A percentile compares a stretch with the other conserved stretches of the same genome.
phyloP scores from a whole-genome alignment of 495 filamentous ascomycete species.

The Penicillium egyptiacum region DNA sequence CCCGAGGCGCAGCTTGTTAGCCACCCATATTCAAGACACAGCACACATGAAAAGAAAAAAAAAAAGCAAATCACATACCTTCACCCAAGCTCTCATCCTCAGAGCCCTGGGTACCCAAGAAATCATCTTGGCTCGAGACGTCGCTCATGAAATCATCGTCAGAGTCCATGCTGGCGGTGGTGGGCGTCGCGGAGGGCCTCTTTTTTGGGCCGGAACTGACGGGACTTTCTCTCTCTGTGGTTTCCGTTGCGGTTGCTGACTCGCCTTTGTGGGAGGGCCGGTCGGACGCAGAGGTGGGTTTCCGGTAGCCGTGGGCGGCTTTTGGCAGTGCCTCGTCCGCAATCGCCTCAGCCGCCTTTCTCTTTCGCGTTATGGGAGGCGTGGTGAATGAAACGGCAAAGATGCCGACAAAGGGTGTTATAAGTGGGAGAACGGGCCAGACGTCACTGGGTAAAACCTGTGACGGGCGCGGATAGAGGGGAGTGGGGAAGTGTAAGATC shows the following conservation, averaged over 20 bases:
- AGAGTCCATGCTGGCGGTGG: slow-evolving; percentile 73
- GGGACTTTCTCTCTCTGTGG: slow-evolving; percentile 14
- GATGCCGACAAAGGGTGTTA: slow-evolving; percentile 15
- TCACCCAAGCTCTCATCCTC: slow-evolving; percentile 77
- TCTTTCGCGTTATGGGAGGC: slow-evolving; percentile 75
- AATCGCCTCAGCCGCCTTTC: slow-evolving; percentile 81
- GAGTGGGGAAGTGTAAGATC: slow-evolving; percentile 10
- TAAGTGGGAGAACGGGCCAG: not conserved
- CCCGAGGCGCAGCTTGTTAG: slow-evolving; percentile 6
- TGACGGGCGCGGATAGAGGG: slow-evolving; percentile 8
- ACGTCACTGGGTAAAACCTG: slow-evolving; percentile 9
- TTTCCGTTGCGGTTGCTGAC: slow-evolving; percentile 10
- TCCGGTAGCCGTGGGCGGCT: slow-evolving; percentile 31
- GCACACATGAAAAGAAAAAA: not conserved
- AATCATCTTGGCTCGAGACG: slow-evolving; percentile 74
- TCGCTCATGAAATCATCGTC: slow-evolving; percentile 95
- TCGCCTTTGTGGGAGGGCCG: slow-evolving; percentile 12
- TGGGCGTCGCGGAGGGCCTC: slow-evolving; percentile 44
- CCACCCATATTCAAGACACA: not conserved
- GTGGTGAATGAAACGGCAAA: slow-evolving; percentile 51
- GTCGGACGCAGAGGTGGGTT: slow-evolving; percentile 25
- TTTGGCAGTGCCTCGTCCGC: slow-evolving; percentile 34
- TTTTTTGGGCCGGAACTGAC: slow-evolving; percentile 17
- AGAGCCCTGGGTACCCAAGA: slow-evolving; percentile 64
- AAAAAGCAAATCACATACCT: slow-evolving; percentile 52